A percentile compares a stretch with the other conserved stretches of the same genome.
Evolutionary conservation across 2,329 filamentous ascomycete genomes (phyloP).

Genomic region (Stagonosporopsis rhizophila): DNA sequence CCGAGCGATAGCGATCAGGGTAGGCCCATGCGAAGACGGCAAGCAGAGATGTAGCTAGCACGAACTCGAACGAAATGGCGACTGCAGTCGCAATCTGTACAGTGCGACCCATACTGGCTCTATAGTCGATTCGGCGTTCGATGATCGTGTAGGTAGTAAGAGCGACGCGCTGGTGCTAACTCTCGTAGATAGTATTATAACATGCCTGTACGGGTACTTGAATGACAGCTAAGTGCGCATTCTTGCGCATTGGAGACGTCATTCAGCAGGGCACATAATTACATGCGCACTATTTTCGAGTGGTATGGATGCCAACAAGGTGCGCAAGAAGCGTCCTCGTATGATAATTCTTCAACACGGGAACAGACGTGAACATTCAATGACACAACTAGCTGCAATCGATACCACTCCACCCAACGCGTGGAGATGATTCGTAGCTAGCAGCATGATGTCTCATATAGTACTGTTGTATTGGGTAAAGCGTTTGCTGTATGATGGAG

Average conservation of each 20-base stretch:
- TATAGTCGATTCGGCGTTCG: background rate
- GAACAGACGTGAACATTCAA: background rate
- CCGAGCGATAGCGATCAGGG: constrained; percentile 15
- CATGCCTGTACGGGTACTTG: background rate
- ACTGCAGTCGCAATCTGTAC: background rate
- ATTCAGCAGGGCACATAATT: background rate
- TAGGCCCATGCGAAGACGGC: constrained; percentile 20
- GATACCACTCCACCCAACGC: background rate
- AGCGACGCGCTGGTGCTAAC: background rate
- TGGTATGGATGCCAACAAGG: background rate
- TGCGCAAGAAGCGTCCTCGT: background rate
- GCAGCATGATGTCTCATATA: background rate
- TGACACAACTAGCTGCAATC: background rate
- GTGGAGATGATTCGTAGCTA: background rate
- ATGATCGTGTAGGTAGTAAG: background rate
- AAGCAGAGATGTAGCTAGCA: constrained; percentile 16
- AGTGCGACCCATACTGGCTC: background rate
- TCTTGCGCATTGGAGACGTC: background rate
- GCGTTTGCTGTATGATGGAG: background rate
- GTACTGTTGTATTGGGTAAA: background rate
- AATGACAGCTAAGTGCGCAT: constrained; percentile 1
- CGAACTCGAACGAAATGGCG: constrained; percentile 15
- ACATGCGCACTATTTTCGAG: background rate
- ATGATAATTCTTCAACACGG: background rate
- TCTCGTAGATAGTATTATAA: background rate